Base-by-base conservation (phyloP, 768 basidiomycete genomes). In the Tubosaeta sp. region DNA sequence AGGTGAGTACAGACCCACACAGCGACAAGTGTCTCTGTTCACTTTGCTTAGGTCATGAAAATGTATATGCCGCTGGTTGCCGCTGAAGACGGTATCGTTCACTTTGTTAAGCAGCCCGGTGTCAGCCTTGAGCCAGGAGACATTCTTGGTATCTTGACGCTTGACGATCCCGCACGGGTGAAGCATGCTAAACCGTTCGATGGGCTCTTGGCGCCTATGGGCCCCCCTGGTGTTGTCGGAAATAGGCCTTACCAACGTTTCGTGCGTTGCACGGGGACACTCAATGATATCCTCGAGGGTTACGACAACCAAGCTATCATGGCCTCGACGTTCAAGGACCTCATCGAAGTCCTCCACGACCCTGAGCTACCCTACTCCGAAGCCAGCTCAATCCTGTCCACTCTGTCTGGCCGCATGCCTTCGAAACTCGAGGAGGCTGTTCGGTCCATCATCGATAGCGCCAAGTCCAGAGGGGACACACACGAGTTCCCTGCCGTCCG, bases 41-140 rank as follows among this genome's bases (percentile, higher is more conserved):
- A 62, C 37, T 51, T 37, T 53, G 6, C 14, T 6, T 49, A 88
- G 87, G 90, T 92, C 55, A 95, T 97, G 93, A 97, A 99, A 76
- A 99, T 98, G 97, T 97, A 97, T 72, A 97, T 99, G 95, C 94
- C 94, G 4, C 82, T 99, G 50, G 84, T 91, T 50, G 93, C 94
- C 6, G 82, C 88, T 3, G 97, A 99, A 68, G 92, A 95, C 67
- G 97, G 97, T 63, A 79, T 86, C 43, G 86, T 95, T 16, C 94
- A 95, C 62, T 84, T 98, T 62, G 91, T 98, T 71, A 99, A 98
- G 73, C 97, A 99, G 68, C 91, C 97, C 51, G 97, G 97, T 62
- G 91, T 95, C 65, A 94, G 91, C 58, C 82, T 99, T 50, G 91
- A 95, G 57, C 92, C 95, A 12, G 97, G 97, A 25, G 97, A 97